Evolutionary conservation across 2,329 filamentous ascomycete species (phyloP), one percentile per base, ranked within the genome.

Genomic region (Epichloe gansuensis): DNA sequence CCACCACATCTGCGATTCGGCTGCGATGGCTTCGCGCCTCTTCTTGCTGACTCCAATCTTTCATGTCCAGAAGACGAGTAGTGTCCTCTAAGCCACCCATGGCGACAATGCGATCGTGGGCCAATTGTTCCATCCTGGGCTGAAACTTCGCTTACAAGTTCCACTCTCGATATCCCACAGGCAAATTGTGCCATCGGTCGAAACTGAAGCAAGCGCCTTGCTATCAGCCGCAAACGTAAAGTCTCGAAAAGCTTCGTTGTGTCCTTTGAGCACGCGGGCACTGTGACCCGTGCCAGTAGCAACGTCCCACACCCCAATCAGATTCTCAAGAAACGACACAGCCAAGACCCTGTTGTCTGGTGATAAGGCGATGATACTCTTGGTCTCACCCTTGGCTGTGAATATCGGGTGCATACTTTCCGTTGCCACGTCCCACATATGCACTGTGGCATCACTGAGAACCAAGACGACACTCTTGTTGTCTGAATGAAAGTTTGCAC

Each of bases 101-200:
- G 51, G 53, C 53, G 23, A 55, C 11, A 55, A 35, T n/a, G 53
- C 53, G 35, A 55, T 55, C 11, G 48, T 55, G 39, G 53, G 53
- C 53, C 53, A 55, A 36, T 55, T 55, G 40, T 51, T 55, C 53
- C 53, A 55, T 36, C 53, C 53, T 15, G 53, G 53, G 36, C 53
- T 55, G 35, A 55, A 55, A 47, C 47, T 53, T 36, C 40, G 47
- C 43, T 46, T 42, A 23, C 53, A 55, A 35, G 40, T 53, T 27
- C 51, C 53, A 41, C 51, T 55, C 47, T 50, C 51, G 11, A 55
- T 49, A 7, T 55, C 53, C 53, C 53, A 55, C 9, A 55, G 39
- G 23, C 53, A 53, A 27, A 55, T 51, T 3, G 53, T 55, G 39
- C 53, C 53, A 23, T 55, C 51, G 12, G 47, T 55, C 15, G 53